Evolutionary conservation across 1,284 basidiomycete species (phyloP).

Genomic region (Filobasidium uniguttulatum): DNA sequence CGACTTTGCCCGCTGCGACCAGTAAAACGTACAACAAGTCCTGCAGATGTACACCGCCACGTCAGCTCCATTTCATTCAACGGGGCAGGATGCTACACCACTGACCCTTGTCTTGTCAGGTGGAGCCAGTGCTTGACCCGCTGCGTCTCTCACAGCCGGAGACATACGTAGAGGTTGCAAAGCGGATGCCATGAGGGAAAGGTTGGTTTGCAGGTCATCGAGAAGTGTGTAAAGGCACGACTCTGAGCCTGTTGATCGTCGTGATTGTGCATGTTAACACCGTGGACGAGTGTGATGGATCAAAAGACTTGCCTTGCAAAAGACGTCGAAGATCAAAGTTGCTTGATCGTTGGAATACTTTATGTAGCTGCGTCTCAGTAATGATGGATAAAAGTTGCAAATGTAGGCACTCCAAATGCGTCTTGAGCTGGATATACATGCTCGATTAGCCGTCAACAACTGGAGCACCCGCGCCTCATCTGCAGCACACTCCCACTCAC

Average conservation of each 20-base stretch:
- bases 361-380: slow-evolving; percentile 64
- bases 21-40: slow-evolving; percentile 84
- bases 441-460: not conserved
- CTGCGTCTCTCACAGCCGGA: slow-evolving; percentile 49
- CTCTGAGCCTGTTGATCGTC: slow-evolving; percentile 52
- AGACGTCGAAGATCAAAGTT: slow-evolving; percentile 84
- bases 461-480: not conserved
- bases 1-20: slow-evolving; percentile 59
- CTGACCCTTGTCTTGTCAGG: slow-evolving; percentile 62
- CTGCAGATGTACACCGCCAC: slow-evolving; percentile 36
- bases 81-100: not conserved
- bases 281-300: not conserved
- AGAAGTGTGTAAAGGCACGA: slow-evolving; percentile 60
- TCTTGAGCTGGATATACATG: slow-evolving; percentile 54
- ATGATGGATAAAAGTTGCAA: slow-evolving; percentile 83
- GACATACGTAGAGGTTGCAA: slow-evolving; percentile 68
- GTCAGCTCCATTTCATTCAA: not conserved
- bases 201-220: slow-evolving; percentile 55
- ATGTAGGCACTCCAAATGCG: slow-evolving; percentile 88
- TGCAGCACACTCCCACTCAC: slow-evolving; percentile 44
- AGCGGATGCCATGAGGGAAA: slow-evolving; percentile 65
- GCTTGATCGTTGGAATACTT: slow-evolving; percentile 71
- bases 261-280: not conserved
- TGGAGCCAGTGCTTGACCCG: slow-evolving; percentile 63
- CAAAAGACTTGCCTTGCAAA: slow-evolving; percentile 52